These are phyloP conservation scores for Wickerhamiella cacticola DNA, from an alignment of 805 yeast genomes.

Conservation along the genomic window DNA sequence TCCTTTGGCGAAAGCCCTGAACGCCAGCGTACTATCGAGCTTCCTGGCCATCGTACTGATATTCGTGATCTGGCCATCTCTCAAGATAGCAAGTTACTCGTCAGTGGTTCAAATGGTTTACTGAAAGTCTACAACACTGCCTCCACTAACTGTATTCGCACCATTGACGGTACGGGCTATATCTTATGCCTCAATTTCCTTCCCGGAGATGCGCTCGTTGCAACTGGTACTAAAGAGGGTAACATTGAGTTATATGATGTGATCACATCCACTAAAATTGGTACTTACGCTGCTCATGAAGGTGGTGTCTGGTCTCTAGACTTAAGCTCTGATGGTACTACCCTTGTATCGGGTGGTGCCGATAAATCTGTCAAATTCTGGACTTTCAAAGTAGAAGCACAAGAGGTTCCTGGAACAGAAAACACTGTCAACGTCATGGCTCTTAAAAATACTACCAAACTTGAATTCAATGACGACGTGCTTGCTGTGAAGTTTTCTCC, in stretches of 20 bases:
- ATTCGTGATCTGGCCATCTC: constrained; percentile 73
- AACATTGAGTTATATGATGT: constrained; percentile 73
- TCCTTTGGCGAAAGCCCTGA: constrained; percentile 31
- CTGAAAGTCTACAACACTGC: constrained; percentile 79
- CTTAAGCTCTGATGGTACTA: constrained; percentile 70
- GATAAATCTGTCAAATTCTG: constrained; percentile 86
- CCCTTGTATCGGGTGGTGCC: constrained; percentile 83
- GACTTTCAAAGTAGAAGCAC: constrained; percentile 55
- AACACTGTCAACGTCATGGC: constrained; percentile 42
- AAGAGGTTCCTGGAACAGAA: constrained; percentile 59
- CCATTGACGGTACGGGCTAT: constrained; percentile 72
- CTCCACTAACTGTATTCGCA: constrained; percentile 64
- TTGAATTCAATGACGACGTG: constrained; percentile 80
- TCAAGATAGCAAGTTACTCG: constrained; percentile 65
- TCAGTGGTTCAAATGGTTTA: constrained; percentile 83
- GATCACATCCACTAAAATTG: constrained; percentile 64
- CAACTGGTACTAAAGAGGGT: constrained; percentile 83
- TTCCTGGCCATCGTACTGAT: constrained; percentile 83
- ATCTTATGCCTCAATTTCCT: constrained; percentile 67
- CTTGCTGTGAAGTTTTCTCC: constrained; percentile 70
- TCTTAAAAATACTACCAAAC: constrained; percentile 61
- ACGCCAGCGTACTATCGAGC: constrained; percentile 45
- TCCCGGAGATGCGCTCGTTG: constrained; percentile 84
- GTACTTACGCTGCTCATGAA: constrained; percentile 62
- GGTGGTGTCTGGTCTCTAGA: constrained; percentile 86